phyloP scores from a whole-genome alignment of 176 grass and related monocot species.

The Juncus inflexus region DNA sequence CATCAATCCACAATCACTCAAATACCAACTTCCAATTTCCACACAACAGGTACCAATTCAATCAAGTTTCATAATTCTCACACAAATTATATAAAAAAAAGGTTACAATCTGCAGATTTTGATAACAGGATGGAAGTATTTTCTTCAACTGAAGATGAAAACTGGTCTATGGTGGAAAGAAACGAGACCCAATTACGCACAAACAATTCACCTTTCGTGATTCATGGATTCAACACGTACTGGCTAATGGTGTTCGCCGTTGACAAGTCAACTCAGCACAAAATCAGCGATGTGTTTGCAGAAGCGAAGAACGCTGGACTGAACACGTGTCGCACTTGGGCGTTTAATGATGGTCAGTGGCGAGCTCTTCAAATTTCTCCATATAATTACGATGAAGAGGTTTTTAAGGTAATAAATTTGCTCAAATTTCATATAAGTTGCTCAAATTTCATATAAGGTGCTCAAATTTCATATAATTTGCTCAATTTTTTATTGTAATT shows the following conservation, averaged over 20 bases:
- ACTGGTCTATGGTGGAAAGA: slow-evolving; percentile 47
- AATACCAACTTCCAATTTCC: not conserved
- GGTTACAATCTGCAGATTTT: not conserved
- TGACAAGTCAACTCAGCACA: slow-evolving; percentile 37
- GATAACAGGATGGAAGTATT: slow-evolving; percentile 16
- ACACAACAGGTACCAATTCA: slow-evolving; percentile 14
- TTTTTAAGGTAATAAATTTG: slow-evolving; percentile 43
- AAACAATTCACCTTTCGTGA: slow-evolving; percentile 47
- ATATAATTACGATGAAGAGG: slow-evolving; percentile 48
- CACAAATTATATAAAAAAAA: not conserved
- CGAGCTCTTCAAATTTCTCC: slow-evolving; percentile 60
- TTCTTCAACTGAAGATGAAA: slow-evolving; percentile 19
- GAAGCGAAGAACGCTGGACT: slow-evolving; percentile 44
- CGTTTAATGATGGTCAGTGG: slow-evolving; percentile 67
- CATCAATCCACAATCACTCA: not conserved
- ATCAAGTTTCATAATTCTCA: not conserved
- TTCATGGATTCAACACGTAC: slow-evolving; percentile 82
- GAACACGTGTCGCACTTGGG: slow-evolving; percentile 84
- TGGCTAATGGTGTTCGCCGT: slow-evolving; percentile 79
- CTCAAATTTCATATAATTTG: no score
- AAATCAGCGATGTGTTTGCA: slow-evolving; percentile 37
- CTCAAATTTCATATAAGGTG: no score
- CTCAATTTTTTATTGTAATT: no score
- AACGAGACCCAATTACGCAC: slow-evolving; percentile 36
- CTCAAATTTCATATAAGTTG: no score